Conservation (phyloP, 2,329 filamentous ascomycete genomes). For the Herpotrichia juniperi region DNA sequence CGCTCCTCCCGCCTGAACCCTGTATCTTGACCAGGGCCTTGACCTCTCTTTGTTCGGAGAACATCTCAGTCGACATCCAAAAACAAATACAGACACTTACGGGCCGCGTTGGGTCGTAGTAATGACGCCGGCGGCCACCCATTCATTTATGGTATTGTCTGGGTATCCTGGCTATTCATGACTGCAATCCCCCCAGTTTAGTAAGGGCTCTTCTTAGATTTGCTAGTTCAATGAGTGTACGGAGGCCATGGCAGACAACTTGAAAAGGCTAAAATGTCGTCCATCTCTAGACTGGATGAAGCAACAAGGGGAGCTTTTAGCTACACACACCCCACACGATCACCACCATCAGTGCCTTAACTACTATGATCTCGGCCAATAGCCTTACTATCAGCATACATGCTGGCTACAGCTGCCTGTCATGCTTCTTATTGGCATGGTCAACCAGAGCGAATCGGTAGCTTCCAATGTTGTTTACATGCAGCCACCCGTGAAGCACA, state of each 20-base stretch:
- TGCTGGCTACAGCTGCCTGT: constrained; percentile 8
- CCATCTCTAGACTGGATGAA: background rate
- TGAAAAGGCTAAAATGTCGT: background rate
- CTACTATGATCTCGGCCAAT: constrained; percentile 6
- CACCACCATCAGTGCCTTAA: constrained; percentile 11
- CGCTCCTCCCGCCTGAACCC: constrained; percentile 35
- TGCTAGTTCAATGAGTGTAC: background rate
- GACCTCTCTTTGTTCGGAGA: constrained; percentile 18
- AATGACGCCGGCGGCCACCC: constrained; percentile 12
- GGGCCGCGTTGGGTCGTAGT: constrained; percentile 14
- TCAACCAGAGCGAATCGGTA: constrained; percentile 30
- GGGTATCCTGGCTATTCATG: background rate
- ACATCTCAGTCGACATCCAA: constrained; percentile 7
- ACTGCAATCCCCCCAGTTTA: background rate
- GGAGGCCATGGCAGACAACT: background rate
- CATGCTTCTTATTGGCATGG: constrained; percentile 23
- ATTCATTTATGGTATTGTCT: background rate
- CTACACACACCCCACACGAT: constrained; percentile 11
- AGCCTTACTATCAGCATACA: constrained; percentile 15
- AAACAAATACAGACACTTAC: constrained; percentile 23
- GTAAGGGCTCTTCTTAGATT: background rate
- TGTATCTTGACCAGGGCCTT: constrained; percentile 26
- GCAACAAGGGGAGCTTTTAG: background rate
- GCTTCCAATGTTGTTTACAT: constrained; percentile 26
- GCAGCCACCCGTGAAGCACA: constrained; percentile 38